Evolutionary conservation across 2,329 filamentous ascomycete species (phyloP).

Genomic region (Sporothrix schenckii): DNA sequence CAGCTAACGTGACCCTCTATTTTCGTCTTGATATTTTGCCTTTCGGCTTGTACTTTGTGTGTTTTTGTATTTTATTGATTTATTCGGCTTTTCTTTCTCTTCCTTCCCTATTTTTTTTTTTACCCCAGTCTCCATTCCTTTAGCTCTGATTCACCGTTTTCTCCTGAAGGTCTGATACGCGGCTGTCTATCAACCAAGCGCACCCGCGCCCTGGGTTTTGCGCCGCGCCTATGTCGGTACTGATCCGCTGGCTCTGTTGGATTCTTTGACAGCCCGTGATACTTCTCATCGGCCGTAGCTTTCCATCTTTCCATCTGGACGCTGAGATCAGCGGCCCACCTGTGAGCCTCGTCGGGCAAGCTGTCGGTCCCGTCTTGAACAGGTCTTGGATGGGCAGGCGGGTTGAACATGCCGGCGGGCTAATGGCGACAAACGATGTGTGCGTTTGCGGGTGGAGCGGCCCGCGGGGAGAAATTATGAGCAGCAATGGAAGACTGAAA

Average conservation of each 20-base stretch:
- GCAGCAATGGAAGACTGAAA: neutral
- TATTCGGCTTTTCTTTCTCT: neutral
- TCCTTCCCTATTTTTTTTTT: neutral
- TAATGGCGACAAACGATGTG: neutral
- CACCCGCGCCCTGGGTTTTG: conserved; percentile 16
- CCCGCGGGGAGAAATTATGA: conserved; percentile 5
- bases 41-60: neutral
- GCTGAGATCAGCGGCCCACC: neutral
- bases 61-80: neutral
- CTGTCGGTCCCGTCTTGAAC: conserved; percentile 4
- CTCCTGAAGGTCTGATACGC: conserved; percentile 9
- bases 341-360: neutral
- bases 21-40: no score
- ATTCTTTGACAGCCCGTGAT: conserved; percentile 10
- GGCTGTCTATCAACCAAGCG: conserved; percentile 26
- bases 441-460: conserved; percentile 21
- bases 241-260: neutral
- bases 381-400: neutral
- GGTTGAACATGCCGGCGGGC: neutral
- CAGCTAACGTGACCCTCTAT: no score
- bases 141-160: neutral
- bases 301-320: neutral
- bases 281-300: neutral
- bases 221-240: neutral
- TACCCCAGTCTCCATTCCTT: neutral